A percentile compares a stretch with the other conserved stretches of the same genome.
These are phyloP conservation scores for Akanthomyces muscarius DNA, from an alignment of 2,329 filamentous ascomycete genomes.

Conservation along the genomic window DNA sequence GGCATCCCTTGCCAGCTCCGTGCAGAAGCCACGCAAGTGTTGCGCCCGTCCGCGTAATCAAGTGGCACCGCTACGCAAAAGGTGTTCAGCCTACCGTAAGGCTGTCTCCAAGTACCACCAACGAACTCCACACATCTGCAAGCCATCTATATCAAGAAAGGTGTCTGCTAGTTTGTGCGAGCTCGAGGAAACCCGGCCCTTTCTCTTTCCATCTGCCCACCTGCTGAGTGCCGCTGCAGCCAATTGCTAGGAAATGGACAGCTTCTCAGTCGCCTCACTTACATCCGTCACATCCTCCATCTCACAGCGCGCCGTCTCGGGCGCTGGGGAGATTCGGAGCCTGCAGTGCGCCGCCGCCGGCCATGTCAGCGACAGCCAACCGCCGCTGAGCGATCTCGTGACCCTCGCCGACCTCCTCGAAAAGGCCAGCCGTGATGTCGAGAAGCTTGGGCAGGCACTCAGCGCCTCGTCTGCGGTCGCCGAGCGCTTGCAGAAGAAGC, in stretches of 20 bases:
- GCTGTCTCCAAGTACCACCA: neutral
- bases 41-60: neutral
- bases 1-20: neutral
- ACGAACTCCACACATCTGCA: neutral
- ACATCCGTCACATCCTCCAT: neutral
- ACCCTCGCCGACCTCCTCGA: conserved; percentile 6
- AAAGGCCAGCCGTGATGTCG: neutral
- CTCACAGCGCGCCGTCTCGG: conserved; percentile 5
- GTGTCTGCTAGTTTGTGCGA: neutral
- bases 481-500: neutral
- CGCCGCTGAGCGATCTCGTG: neutral
- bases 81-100: neutral
- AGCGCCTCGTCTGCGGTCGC: neutral
- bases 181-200: neutral
- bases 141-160: neutral
- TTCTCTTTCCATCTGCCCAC: neutral
- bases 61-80: neutral
- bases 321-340: conserved; percentile 6
- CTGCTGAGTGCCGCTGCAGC: neutral
- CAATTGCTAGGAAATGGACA: neutral
- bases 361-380: neutral
- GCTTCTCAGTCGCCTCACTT: conserved; percentile 3
- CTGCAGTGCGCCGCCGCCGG: neutral
- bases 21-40: neutral
- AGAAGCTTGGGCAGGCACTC: neutral